Conservation (phyloP, 331 rosid species). For the Prunus yedoensis region DNA sequence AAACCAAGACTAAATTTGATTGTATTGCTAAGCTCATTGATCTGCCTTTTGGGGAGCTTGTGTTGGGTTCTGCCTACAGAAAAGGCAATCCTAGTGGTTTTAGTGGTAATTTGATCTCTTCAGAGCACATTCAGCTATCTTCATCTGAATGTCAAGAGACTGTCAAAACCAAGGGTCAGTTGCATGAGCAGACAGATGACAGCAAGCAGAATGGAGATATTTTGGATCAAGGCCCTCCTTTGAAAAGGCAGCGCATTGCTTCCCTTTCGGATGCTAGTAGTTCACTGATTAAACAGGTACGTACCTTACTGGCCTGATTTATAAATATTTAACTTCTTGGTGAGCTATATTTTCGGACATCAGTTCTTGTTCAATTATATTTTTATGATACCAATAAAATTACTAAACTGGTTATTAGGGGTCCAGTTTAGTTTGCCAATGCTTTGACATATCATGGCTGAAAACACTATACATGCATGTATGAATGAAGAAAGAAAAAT, state of each 20-base stretch:
- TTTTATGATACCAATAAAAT: no score
- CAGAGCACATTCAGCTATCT: slow-evolving; percentile 38
- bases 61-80: slow-evolving; percentile 51
- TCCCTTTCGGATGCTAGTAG: slow-evolving; percentile 56
- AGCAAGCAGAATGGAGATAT: slow-evolving; percentile 55
- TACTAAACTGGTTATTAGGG: neutral
- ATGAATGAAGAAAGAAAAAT: neutral
- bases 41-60: slow-evolving; percentile 81
- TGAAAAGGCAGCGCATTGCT: slow-evolving; percentile 56
- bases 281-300: slow-evolving; percentile 80
- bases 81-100: slow-evolving; percentile 32
- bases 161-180: slow-evolving; percentile 40
- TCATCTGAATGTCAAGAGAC: slow-evolving; percentile 47
- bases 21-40: slow-evolving; percentile 83
- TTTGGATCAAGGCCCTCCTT: slow-evolving; percentile 50
- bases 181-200: slow-evolving; percentile 38
- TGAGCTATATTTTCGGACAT: neutral
- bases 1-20: slow-evolving; percentile 72
- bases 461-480: neutral
- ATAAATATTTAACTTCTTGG: slow-evolving; percentile 4
- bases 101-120: slow-evolving; percentile 35
- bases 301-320: neutral
- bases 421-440: neutral
- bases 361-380: no score
- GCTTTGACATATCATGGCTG: neutral